phyloP scores from a whole-genome alignment of 345 rosid species.

The Schrenkiella parvula region DNA sequence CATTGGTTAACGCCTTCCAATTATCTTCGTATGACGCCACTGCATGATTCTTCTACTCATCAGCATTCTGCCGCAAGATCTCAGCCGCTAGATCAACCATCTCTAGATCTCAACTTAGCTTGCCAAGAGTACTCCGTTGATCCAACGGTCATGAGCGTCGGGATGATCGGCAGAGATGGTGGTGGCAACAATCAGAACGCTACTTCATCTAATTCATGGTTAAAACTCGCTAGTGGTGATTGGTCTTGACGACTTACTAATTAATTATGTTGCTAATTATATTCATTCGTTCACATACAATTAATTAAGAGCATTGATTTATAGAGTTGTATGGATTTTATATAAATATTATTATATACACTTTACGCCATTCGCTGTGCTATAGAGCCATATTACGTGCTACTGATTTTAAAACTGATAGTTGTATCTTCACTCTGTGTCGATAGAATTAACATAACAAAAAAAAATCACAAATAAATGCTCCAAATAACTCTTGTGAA shows the following conservation, averaged over 20 bases:
- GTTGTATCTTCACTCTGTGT: background rate
- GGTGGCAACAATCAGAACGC: slow-evolving; percentile 2
- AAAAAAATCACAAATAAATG: background rate
- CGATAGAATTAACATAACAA: background rate
- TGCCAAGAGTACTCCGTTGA: slow-evolving; percentile 33
- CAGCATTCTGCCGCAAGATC: background rate
- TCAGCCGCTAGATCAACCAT: slow-evolving; percentile 25
- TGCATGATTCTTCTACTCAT: background rate
- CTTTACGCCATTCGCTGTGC: background rate
- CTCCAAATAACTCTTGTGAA: background rate
- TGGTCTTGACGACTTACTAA: slow-evolving; percentile 20
- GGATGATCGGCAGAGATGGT: slow-evolving; percentile 17
- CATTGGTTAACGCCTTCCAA: slow-evolving; percentile 86
- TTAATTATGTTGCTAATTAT: background rate
- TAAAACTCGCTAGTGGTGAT: slow-evolving; percentile 34
- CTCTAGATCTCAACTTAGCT: slow-evolving; percentile 35
- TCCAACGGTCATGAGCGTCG: slow-evolving; percentile 26
- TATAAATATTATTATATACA: background rate
- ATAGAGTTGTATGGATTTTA: slow-evolving; percentile 11
- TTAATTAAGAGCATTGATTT: slow-evolving; percentile 9
- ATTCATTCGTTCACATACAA: slow-evolving; percentile 1
- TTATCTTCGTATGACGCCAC: slow-evolving; percentile 29
- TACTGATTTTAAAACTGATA: no score
- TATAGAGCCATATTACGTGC: background rate
- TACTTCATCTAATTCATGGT: slow-evolving; percentile 30